Conservation (phyloP, 768 basidiomycete genomes). For the Ramaria rubella region DNA sequence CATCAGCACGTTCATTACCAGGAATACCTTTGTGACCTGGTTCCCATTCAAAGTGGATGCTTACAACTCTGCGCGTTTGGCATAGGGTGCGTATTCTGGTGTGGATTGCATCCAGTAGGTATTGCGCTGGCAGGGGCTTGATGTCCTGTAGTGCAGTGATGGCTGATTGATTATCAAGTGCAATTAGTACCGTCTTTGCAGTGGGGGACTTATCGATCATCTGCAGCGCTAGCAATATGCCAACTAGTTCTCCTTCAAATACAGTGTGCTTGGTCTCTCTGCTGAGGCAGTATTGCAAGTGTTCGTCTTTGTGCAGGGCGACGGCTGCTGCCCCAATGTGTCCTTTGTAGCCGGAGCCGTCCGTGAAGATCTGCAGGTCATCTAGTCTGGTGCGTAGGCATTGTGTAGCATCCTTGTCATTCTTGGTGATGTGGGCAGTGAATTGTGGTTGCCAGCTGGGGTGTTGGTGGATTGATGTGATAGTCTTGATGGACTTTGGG, state of each 20-base stretch:
- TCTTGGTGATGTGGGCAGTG: not conserved
- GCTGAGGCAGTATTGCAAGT: slow-evolving; percentile 6
- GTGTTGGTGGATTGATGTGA: not conserved
- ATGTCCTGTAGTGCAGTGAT: slow-evolving; percentile 4
- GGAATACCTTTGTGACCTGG: slow-evolving; percentile 18
- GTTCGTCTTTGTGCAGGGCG: not conserved
- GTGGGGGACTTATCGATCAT: not conserved
- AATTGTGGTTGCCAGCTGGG: slow-evolving; percentile 5
- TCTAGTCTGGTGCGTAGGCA: not conserved
- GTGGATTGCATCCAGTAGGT: slow-evolving; percentile 12
- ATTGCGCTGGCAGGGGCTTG: slow-evolving; percentile 11
- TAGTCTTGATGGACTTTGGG: slow-evolving; percentile 14
- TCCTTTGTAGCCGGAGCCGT: slow-evolving; percentile 16
- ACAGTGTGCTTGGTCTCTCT: slow-evolving; percentile 14
- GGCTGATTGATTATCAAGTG: slow-evolving; percentile 16
- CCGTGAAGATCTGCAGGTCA: slow-evolving; percentile 12
- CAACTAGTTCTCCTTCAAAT: too few relatives aligned
- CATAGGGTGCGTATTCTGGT: not conserved
- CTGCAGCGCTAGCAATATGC: slow-evolving; percentile 13
- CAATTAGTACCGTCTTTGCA: not conserved
- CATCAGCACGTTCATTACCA: slow-evolving; percentile 18
- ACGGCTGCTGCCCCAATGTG: slow-evolving; percentile 17
- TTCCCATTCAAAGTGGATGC: slow-evolving; percentile 13
- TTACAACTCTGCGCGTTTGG: not conserved
- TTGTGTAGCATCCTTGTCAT: not conserved